A percentile compares a stretch with the other conserved stretches of the same genome.
Evolutionary conservation across 2,329 filamentous ascomycete genomes (phyloP).

Genomic region (Moelleriella libera): DNA sequence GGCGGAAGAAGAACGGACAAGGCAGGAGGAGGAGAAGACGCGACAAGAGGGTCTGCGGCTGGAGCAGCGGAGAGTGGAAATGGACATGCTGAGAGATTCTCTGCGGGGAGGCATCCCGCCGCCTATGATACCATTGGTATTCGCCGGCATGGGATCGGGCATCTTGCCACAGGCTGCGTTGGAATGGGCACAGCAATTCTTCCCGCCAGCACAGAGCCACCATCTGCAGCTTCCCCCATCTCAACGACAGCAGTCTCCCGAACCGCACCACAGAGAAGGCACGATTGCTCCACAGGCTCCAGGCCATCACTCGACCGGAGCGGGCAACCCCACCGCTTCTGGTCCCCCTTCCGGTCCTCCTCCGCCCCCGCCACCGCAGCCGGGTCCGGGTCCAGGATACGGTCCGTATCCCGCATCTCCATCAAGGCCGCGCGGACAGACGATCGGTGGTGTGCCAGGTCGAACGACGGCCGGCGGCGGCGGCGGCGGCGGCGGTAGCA

Average conservation of each 20-base stretch:
- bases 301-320: constrained; percentile 24
- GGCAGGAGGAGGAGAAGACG: constrained; percentile 61
- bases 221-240: constrained; percentile 36
- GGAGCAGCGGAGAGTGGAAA: constrained; percentile 60
- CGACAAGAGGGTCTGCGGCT: constrained; percentile 50
- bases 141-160: constrained; percentile 51
- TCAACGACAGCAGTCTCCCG: constrained; percentile 36
- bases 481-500: constrained; percentile 31
- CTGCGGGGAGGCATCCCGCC: constrained; percentile 58
- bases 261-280: constrained; percentile 33
- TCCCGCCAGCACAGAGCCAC: constrained; percentile 34
- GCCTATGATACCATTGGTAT: constrained; percentile 60
- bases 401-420: constrained; percentile 34
- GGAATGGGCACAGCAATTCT: constrained; percentile 56
- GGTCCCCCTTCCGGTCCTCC: constrained; percentile 11
- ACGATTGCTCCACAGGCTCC: constrained; percentile 26
- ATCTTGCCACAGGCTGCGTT: constrained; percentile 44
- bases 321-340: constrained; percentile 15
- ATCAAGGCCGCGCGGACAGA: constrained; percentile 34
- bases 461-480: constrained; percentile 17
- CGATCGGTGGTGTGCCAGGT: constrained; percentile 24
- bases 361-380: neutral
- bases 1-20: constrained; percentile 58
- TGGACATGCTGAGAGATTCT: constrained; percentile 57
- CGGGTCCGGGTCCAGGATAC: constrained; percentile 14